These are phyloP conservation scores for Rhynchospora pubera DNA, from an alignment of 176 grass and related monocot genomes.

Conservation along the genomic window DNA sequence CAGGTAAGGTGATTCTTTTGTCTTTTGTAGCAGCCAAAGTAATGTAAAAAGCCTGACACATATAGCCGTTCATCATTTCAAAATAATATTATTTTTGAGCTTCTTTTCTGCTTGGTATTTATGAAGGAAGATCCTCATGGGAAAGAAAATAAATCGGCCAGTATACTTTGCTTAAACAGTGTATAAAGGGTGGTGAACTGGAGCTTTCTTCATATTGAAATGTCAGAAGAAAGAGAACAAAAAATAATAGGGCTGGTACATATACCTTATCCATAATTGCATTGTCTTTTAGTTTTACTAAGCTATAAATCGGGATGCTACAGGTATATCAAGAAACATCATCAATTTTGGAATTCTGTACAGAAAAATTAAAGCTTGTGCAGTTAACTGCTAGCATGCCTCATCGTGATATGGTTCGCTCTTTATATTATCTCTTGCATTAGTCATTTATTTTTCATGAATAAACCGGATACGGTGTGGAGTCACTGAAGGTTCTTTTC, in stretches of 20 bases:
- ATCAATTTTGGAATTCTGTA: slow-evolving; percentile 77
- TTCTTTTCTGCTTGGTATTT: background rate
- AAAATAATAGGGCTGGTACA: background rate
- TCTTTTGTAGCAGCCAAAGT: background rate
- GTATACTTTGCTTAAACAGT: background rate
- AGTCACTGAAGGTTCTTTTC: background rate
- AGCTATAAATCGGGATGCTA: background rate
- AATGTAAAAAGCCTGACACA: background rate
- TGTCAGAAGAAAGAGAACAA: background rate
- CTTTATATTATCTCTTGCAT: slow-evolving; percentile 1
- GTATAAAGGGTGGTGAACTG: background rate
- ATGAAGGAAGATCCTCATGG: background rate
- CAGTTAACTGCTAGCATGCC: slow-evolving; percentile 73
- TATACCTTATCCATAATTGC: background rate
- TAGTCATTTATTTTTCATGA: too few species aligned
- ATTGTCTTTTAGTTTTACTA: background rate
- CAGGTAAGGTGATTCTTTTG: background rate
- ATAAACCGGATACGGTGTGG: background rate
- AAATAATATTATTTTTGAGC: background rate
- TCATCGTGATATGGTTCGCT: slow-evolving; percentile 63
- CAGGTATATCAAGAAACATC: slow-evolving; percentile 71
- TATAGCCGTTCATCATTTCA: background rate
- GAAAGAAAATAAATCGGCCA: background rate
- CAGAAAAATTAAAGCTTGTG: slow-evolving; percentile 64
- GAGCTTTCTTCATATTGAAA: background rate